Conservation (phyloP, 495 filamentous ascomycete genomes). For the Aspergillus cristatus region DNA sequence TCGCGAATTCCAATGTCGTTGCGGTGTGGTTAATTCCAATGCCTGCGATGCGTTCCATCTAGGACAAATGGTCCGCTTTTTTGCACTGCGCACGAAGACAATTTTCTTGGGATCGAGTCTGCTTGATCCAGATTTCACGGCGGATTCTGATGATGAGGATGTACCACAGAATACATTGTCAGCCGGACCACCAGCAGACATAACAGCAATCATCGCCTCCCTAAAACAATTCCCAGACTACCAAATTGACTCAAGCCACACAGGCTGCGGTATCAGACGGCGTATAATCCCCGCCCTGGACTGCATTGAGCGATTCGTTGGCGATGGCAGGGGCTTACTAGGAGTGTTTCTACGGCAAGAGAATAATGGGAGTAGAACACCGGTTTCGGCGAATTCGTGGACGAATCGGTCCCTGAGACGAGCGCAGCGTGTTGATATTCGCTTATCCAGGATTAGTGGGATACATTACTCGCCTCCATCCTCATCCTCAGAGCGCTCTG, state of each 20-base stretch:
- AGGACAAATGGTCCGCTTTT: constrained; percentile 77
- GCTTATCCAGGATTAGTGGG: constrained; percentile 19
- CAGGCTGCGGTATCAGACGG: constrained; percentile 65
- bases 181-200: constrained; percentile 26
- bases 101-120: constrained; percentile 42
- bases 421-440: constrained; percentile 23
- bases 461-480: no score
- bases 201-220: constrained; percentile 41
- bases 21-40: constrained; percentile 63
- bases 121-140: constrained; percentile 30
- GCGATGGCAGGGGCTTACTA: constrained; percentile 59
- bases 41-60: constrained; percentile 82
- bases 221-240: constrained; percentile 62
- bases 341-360: constrained; percentile 50
- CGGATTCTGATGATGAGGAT: constrained; percentile 13
- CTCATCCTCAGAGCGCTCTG: constrained; percentile 5
- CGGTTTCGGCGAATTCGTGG: constrained; percentile 17
- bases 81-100: constrained; percentile 41
- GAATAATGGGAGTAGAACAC: constrained; percentile 1
- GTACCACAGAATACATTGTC: constrained; percentile 3
- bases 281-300: constrained; percentile 60
- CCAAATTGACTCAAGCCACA: constrained; percentile 69
- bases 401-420: constrained; percentile 11
- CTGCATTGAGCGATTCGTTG: constrained; percentile 50
- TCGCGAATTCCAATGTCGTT: constrained; percentile 56